Evolutionary conservation across 1,284 basidiomycete genomes (phyloP).

Genomic region (Ustilago curta): DNA sequence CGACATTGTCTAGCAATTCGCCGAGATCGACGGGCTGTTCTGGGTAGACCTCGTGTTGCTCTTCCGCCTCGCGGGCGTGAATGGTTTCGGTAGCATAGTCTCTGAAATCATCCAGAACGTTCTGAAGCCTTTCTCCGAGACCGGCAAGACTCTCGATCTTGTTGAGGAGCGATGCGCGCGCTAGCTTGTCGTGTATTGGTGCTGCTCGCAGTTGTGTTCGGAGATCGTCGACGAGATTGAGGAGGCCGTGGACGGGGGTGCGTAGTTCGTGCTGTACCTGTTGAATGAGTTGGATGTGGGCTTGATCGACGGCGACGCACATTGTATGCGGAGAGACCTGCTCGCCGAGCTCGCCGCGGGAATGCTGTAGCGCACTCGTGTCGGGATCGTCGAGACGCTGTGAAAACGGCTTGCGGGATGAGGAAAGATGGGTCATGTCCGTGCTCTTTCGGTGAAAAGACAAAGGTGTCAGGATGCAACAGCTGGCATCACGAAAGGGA

Average conservation of each 20-base stretch:
- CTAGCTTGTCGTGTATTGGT: conserved; percentile 8
- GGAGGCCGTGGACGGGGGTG: conserved; percentile 53
- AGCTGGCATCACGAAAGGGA: background rate
- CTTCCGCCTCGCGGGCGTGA: conserved; percentile 35
- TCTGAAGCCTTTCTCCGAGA: conserved; percentile 38
- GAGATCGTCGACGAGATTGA: conserved; percentile 35
- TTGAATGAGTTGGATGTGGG: conserved; percentile 54
- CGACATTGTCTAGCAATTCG: conserved; percentile 42
- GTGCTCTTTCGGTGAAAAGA: conserved; percentile 10
- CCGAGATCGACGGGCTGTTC: conserved; percentile 44
- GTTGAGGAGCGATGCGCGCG: conserved; percentile 25
- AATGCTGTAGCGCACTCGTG: conserved; percentile 10
- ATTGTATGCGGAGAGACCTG: conserved; percentile 29
- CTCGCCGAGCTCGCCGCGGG: conserved; percentile 27
- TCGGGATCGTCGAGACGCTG: conserved; percentile 26
- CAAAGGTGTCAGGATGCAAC: conserved; percentile 1
- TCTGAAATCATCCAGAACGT: conserved; percentile 43
- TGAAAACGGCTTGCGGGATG: conserved; percentile 17
- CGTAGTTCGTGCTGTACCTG: conserved; percentile 58
- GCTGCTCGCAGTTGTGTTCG: conserved; percentile 22
- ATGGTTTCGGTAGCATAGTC: conserved; percentile 51
- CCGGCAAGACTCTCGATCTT: conserved; percentile 39
- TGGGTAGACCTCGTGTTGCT: conserved; percentile 27
- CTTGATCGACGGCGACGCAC: conserved; percentile 43
- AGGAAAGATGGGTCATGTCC: conserved; percentile 3